These are phyloP conservation scores for Amanita exitialis DNA, from an alignment of 768 basidiomycete species.

Conservation along the genomic window DNA sequence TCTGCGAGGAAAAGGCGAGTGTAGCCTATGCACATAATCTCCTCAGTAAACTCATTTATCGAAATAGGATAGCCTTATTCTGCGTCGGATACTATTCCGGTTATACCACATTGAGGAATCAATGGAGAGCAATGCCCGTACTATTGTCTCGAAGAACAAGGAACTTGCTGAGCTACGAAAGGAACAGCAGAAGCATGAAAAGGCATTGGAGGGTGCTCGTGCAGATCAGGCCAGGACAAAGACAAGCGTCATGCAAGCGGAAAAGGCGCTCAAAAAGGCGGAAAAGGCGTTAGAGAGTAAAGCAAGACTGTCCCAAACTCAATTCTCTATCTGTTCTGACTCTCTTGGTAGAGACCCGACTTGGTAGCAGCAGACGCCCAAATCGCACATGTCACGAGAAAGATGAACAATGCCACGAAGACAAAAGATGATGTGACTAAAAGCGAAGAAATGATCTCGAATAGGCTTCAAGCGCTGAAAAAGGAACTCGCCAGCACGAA, in stretches of 20 bases:
- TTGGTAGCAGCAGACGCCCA: constrained; percentile 79
- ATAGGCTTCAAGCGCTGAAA: constrained; percentile 44
- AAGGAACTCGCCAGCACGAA: constrained; percentile 60
- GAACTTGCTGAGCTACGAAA: constrained; percentile 57
- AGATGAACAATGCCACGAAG: constrained; percentile 59
- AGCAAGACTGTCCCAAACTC: constrained; percentile 26
- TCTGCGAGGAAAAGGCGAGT: constrained; percentile 66
- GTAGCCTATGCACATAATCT: not conserved
- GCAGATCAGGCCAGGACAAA: constrained; percentile 74
- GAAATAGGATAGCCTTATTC: constrained; percentile 66
- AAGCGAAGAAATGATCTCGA: constrained; percentile 33
- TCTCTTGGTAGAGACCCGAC: constrained; percentile 60
- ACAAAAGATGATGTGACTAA: constrained; percentile 54
- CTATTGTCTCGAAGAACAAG: constrained; percentile 66
- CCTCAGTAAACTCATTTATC: not conserved
- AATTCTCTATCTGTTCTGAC: not conserved
- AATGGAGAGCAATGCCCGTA: constrained; percentile 60
- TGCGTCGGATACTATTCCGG: constrained; percentile 78
- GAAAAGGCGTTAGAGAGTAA: constrained; percentile 84
- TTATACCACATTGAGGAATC: constrained; percentile 83
- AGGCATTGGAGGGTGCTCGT: constrained; percentile 62
- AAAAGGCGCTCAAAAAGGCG: constrained; percentile 81
- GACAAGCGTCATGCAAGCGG: constrained; percentile 68
- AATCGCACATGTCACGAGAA: constrained; percentile 77
- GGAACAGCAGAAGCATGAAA: constrained; percentile 63